Evolutionary conservation across 345 rosid species (phyloP).

Genomic region (Gossypium bickii): DNA sequence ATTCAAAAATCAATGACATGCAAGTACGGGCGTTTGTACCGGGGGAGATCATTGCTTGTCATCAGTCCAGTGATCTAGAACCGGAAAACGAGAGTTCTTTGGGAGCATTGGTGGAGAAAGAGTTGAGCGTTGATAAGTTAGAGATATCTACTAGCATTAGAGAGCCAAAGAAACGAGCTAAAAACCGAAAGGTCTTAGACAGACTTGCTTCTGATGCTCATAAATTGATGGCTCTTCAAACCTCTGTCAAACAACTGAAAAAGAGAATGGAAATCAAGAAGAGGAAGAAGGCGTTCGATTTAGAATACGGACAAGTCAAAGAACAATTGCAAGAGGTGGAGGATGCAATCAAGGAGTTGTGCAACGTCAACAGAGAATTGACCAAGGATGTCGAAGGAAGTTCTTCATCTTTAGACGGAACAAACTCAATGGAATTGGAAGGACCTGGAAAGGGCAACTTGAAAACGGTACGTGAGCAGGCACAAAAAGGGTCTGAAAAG

Average conservation of each 20-base stretch:
- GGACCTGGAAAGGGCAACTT: slow-evolving; percentile 34
- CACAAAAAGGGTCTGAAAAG: slow-evolving; percentile 66
- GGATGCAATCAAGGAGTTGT: slow-evolving; percentile 53
- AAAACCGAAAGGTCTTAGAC: slow-evolving; percentile 56
- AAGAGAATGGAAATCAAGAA: slow-evolving; percentile 56
- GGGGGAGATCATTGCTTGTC: not conserved
- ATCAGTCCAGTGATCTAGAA: slow-evolving; percentile 17
- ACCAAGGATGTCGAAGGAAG: slow-evolving; percentile 46
- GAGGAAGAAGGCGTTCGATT: slow-evolving; percentile 49
- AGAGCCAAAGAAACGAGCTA: slow-evolving; percentile 31
- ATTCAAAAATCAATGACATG: slow-evolving; percentile 12
- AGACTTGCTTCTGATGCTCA: slow-evolving; percentile 68
- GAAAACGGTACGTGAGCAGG: slow-evolving; percentile 50
- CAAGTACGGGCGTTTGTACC: slow-evolving; percentile 20
- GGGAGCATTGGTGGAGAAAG: slow-evolving; percentile 51
- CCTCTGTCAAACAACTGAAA: slow-evolving; percentile 57
- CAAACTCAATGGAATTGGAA: slow-evolving; percentile 22
- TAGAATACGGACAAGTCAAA: slow-evolving; percentile 52
- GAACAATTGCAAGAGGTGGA: slow-evolving; percentile 63
- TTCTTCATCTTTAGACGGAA: slow-evolving; percentile 2
- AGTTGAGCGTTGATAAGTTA: slow-evolving; percentile 58
- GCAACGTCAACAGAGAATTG: slow-evolving; percentile 48
- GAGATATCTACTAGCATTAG: slow-evolving; percentile 48
- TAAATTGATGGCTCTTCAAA: slow-evolving; percentile 55
- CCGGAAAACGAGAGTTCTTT: slow-evolving; percentile 18